Evolutionary conservation across 768 basidiomycete species (phyloP).

Genomic region (Serendipita sp.): DNA sequence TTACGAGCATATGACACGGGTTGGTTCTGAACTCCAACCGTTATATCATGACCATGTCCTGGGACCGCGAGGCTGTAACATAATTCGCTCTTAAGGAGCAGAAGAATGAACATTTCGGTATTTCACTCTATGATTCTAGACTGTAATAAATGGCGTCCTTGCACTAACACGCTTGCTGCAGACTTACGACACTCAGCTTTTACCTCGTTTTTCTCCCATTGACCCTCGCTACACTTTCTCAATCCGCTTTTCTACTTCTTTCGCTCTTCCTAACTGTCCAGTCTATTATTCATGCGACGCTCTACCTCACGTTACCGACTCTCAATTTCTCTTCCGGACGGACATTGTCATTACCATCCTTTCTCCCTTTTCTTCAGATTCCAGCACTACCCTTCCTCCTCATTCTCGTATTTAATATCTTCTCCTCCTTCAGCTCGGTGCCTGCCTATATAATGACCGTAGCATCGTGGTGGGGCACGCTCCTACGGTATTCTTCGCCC

Average conservation of each 20-base stretch:
- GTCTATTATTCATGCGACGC: slow-evolving; percentile 68
- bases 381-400: slow-evolving; percentile 79
- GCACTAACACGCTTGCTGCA: background rate
- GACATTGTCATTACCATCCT: slow-evolving; percentile 46
- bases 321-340: slow-evolving; percentile 6
- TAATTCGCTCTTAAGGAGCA: no score
- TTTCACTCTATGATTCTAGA: no score
- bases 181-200: background rate
- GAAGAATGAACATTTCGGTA: no score
- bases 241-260: slow-evolving; percentile 62
- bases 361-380: slow-evolving; percentile 63
- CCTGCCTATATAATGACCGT: slow-evolving; percentile 23
- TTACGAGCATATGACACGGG: no score
- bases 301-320: slow-evolving; percentile 28
- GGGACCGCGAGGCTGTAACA: no score
- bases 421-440: slow-evolving; percentile 31
- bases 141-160: no score
- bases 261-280: slow-evolving; percentile 64
- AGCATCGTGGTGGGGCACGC: slow-evolving; percentile 55
- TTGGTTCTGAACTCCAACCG: no score
- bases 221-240: slow-evolving; percentile 70
- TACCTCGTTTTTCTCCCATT: slow-evolving; percentile 62
- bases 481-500: slow-evolving; percentile 56
- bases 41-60: no score
- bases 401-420: slow-evolving; percentile 74